Evolutionary conservation across 345 rosid genomes (phyloP).

Genomic region (Barbarea vulgaris): DNA sequence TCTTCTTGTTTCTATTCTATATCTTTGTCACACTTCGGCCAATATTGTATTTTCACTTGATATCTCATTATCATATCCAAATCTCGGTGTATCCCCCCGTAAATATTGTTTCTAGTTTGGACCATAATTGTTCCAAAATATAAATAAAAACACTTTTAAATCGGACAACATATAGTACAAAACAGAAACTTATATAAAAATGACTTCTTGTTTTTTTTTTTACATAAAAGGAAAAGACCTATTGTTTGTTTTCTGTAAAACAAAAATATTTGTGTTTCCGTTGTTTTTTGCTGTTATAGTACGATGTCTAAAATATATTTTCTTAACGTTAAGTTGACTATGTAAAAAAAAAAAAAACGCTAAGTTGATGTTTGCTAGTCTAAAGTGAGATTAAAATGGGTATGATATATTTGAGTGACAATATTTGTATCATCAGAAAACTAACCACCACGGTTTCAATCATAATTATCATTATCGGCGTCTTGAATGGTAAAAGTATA

Average conservation of each 20-base stretch:
- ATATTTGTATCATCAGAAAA: neutral
- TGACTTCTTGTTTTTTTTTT: neutral
- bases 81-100: conserved; percentile 23
- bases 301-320: no score
- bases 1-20: conserved; percentile 33
- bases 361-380: neutral
- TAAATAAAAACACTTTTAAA: neutral
- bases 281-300: neutral
- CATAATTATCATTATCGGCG: neutral
- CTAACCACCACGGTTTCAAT: neutral
- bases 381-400: neutral
- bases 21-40: conserved; percentile 31
- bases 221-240: neutral
- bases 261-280: neutral
- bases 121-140: conserved; percentile 4
- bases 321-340: no score
- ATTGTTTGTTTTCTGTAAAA: neutral
- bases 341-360: no score
- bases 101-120: conserved; percentile 28
- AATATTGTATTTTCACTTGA: conserved; percentile 7
- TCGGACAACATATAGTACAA: conserved; percentile 1
- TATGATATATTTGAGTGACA: neutral
- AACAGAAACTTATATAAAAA: conserved; percentile 1
- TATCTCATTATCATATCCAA: conserved; percentile 9
- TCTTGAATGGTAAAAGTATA: neutral